Evolutionary conservation across 164 flowering plant species (phyloP), one percentile per base, ranked within the genome.

Genomic region (Saururus chinensis): DNA sequence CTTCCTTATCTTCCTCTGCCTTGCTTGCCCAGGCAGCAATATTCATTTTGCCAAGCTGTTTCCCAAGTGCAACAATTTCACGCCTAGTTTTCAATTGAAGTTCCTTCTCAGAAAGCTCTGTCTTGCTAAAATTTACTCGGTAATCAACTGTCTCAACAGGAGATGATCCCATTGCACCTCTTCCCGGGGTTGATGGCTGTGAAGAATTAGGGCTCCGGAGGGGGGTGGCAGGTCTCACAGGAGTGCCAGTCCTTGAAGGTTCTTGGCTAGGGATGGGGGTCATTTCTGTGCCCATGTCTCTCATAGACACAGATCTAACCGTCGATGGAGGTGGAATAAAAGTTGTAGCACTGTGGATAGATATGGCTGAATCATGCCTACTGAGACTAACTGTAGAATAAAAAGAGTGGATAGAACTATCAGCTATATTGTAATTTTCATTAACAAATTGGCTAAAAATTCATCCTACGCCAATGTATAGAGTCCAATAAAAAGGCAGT

Each of bases 11-110:
- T 61, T 84, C 87, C 60, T 83, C 92, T 60, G 81, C 87, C 71
- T 82, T 83, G 71, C 92, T 81, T 66, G 97, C 97, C 97, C 97
- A 90, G 8, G 92, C 88, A 62, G 97, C 84, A 76, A 91, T 88
- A 71, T 83, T 91, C 71, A 70, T 72, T 66, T 91, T 91, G 54
- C 97, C 97, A 19, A 91, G 80, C 74, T 86, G 86, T 48, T 78
- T 76, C 7, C 97, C 93, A 65, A 90, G 89, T 62, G 66, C 83
- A 79, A 84, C 73, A 60, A 90, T 90, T 67, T 90, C 97, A 70
- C 81, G 81, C 74, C 92, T 78, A 1, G 97, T 90, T 76, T 82
- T 86, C 81, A 77, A 76, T 68, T 90, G 87, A 26, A 82, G 62
- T 68, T 90, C 95, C 64, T 84, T 80, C 52, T 88, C 95, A 65